Percentiles rank a stretch among this genome's conserved stretches.
These are phyloP conservation scores for Striga asiatica DNA, from an alignment of 257 asterid species.

Conservation along the genomic window DNA sequence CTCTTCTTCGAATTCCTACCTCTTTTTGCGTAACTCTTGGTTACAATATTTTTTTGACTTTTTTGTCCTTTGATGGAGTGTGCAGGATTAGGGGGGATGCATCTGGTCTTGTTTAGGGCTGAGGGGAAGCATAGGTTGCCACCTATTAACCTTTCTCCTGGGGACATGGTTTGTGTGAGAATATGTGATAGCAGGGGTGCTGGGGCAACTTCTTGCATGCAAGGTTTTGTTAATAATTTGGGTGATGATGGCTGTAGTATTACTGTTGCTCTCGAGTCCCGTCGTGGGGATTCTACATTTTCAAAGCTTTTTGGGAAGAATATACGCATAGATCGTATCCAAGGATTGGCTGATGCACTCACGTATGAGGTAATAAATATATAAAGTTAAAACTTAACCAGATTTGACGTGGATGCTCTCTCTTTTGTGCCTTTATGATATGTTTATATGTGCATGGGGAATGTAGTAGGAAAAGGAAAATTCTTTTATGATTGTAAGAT, in stretches of 20 bases:
- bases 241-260: constrained; percentile 96
- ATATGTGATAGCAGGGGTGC: constrained; percentile 87
- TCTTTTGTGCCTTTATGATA: background rate
- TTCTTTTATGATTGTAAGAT: background rate
- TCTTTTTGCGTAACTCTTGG: background rate
- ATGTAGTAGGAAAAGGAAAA: background rate
- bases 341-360: constrained; percentile 87
- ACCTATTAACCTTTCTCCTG: constrained; percentile 91
- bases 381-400: background rate
- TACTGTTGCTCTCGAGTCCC: constrained; percentile 86
- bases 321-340: constrained; percentile 89
- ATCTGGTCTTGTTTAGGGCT: constrained; percentile 72
- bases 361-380: constrained; percentile 68
- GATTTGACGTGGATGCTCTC: background rate
- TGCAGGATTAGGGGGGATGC: constrained; percentile 96
- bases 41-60: background rate
- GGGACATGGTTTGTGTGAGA: constrained; percentile 98
- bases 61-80: background rate
- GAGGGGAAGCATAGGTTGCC: constrained; percentile 91
- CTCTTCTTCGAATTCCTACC: constrained; percentile 8
- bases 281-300: constrained; percentile 85
- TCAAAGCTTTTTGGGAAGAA: constrained; percentile 82
- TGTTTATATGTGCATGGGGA: background rate
- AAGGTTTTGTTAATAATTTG: constrained; percentile 78
- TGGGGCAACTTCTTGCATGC: constrained; percentile 83